Evolutionary conservation across 23 red algal species (phyloP), one percentile per base, ranked within the genome.

Genomic region (Gracilaria caudata): DNA sequence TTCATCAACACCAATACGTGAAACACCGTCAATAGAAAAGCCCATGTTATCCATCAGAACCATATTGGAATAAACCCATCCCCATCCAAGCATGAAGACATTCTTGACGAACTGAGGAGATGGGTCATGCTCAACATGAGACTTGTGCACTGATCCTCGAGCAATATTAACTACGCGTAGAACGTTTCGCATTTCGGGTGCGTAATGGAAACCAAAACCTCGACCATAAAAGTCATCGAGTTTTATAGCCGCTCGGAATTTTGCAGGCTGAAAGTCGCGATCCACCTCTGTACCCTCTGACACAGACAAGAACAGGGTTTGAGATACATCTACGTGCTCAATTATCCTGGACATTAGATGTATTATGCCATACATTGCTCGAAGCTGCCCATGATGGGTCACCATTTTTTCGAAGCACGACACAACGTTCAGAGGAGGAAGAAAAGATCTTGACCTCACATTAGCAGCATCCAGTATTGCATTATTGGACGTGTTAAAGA

Each of bases 151-250:
- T 28, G 68, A 70, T 36, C 77, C 86, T 64, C 94, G 55, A 10
- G 80, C 72, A 72, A 96, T 91, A 45, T 86, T 83, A 37, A 92
- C 85, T 21, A 85, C 88, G 7, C 77, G 78, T 47, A 98, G 54
- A 33, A 98, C 64, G 45, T 91, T 90, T 39, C 96, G 80, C 82
- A 98, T 88, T 20, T 98, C 96, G 23, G 80, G 72, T 28, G 61
- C 23, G 81, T 98, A 98, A 26, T 98, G 96, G 78, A 98, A 98
- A 29, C 96, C 96, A 77, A 98, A 98, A 51, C 90, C 77, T 20
- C 91, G 85, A 26, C 96, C 96, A 46, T 85, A 93, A 56, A 98
- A 94, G 59, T 79, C 84, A 63, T 98, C 95, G 34, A 91, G 80
- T 20, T 91, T 91, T 51, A 98, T 79, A 49, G 87, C 81, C 14